Conservation (phyloP, 2,329 filamentous ascomycete species). For the Arthrinium phaeospermum region DNA sequence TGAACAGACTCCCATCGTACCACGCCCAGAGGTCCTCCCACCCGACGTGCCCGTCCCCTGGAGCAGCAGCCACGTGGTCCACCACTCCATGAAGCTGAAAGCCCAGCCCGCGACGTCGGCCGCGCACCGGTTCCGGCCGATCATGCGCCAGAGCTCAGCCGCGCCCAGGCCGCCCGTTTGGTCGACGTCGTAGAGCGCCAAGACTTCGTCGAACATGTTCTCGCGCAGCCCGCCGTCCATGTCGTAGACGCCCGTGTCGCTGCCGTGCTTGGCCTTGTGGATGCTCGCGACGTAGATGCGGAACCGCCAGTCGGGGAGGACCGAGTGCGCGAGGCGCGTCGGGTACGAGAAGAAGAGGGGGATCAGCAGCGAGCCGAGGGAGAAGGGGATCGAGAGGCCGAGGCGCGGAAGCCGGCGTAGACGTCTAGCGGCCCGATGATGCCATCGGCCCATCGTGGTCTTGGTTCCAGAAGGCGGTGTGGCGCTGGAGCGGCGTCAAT, state of each 20-base stretch:
- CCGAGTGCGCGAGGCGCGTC: conserved; percentile 43
- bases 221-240: conserved; percentile 24
- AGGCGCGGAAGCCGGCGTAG: conserved; percentile 46
- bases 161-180: conserved; percentile 22
- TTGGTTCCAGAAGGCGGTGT: conserved; percentile 48
- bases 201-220: conserved; percentile 25
- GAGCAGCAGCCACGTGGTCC: conserved; percentile 28
- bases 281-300: conserved; percentile 45
- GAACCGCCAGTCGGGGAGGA: conserved; percentile 45
- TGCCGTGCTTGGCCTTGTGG: conserved; percentile 46
- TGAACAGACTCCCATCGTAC: conserved; percentile 28
- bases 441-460: conserved; percentile 48
- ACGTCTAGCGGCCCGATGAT: conserved; percentile 47
- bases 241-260: conserved; percentile 28
- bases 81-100: conserved; percentile 29
- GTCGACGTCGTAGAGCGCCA: conserved; percentile 24
- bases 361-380: conserved; percentile 44
- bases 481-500: conserved; percentile 41
- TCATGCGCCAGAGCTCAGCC: conserved; percentile 22
- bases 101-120: conserved; percentile 28
- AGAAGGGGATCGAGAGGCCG: conserved; percentile 47
- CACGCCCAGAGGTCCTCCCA: conserved; percentile 26
- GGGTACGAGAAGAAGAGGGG: conserved; percentile 52
- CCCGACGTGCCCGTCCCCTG: conserved; percentile 25
- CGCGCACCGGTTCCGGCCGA: conserved; percentile 26